phyloP scores from a whole-genome alignment of 495 filamentous ascomycete species.

The Wilcoxina mikolae region DNA sequence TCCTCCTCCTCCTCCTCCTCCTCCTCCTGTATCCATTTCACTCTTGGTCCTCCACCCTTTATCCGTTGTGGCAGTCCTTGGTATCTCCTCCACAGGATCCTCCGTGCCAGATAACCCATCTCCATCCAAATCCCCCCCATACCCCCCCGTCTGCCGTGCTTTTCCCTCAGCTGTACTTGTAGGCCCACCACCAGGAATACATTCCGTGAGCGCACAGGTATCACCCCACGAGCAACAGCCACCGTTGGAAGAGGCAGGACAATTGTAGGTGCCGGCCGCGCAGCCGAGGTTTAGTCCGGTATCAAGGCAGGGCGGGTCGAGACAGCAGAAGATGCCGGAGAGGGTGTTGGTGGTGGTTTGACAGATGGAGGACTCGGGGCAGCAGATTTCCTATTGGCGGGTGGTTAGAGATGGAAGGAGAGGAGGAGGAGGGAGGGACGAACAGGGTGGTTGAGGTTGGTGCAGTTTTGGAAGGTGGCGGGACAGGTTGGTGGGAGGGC shows the following conservation, averaged over 20 bases:
- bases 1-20: not conserved
- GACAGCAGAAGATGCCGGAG: conserved; percentile 16
- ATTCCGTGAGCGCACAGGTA: conserved; percentile 10
- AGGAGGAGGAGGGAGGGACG: not conserved
- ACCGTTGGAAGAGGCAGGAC: conserved; percentile 48
- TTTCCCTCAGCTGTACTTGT: not conserved
- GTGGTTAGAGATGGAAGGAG: not conserved
- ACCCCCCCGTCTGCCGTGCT: not conserved
- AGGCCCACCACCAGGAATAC: conserved; percentile 7
- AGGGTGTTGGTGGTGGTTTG: conserved; percentile 17
- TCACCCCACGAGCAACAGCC: conserved; percentile 45
- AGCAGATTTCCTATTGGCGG: conserved; percentile 17
- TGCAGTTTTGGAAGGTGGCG: no score
- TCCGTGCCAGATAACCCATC: no score
- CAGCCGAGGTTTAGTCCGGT: conserved; percentile 11
- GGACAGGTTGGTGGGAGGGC: not conserved
- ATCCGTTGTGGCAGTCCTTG: not conserved
- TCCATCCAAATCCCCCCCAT: not conserved
- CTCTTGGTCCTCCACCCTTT: not conserved
- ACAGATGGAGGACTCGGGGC: conserved; percentile 15
- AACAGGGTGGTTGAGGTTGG: not conserved
- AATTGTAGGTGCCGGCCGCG: conserved; percentile 72
- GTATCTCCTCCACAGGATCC: no score
- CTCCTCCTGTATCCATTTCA: not conserved
- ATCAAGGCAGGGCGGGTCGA: conserved; percentile 17